phyloP scores from a whole-genome alignment of 1,284 basidiomycete genomes.

The Xanthoconium separans region DNA sequence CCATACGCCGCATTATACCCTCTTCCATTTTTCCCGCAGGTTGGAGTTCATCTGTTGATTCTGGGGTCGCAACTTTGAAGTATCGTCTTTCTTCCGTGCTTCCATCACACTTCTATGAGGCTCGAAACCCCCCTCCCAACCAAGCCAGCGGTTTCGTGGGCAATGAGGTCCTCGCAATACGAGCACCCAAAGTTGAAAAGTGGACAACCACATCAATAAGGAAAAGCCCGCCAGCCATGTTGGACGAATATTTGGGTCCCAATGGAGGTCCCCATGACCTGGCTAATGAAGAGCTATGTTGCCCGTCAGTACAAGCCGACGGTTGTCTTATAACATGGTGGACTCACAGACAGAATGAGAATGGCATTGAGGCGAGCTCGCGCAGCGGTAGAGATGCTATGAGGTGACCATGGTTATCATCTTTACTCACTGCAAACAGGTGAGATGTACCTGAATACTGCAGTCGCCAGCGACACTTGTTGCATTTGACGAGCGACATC shows the following conservation, averaged over 20 bases:
- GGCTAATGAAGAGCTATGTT: slow-evolving; percentile 52
- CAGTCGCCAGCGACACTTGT: slow-evolving; percentile 38
- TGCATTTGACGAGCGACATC: slow-evolving; percentile 47
- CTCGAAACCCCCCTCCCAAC: slow-evolving; percentile 51
- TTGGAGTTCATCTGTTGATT: neutral
- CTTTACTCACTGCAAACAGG: neutral
- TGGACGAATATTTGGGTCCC: slow-evolving; percentile 59
- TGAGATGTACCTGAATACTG: slow-evolving; percentile 36
- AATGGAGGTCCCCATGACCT: slow-evolving; percentile 65
- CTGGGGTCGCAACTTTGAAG: neutral
- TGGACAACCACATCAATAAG: slow-evolving; percentile 49
- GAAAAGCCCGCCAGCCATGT: slow-evolving; percentile 61
- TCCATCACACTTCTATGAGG: slow-evolving; percentile 32
- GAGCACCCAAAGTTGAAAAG: slow-evolving; percentile 44
- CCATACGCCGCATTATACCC: neutral
- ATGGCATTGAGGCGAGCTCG: slow-evolving; percentile 64
- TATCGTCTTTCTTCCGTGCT: neutral
- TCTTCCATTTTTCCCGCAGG: slow-evolving; percentile 9
- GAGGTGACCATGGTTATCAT: neutral
- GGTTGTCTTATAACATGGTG: neutral
- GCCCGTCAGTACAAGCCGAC: neutral
- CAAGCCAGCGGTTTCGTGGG: slow-evolving; percentile 52
- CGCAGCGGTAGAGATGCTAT: slow-evolving; percentile 53
- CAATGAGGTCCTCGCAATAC: slow-evolving; percentile 56
- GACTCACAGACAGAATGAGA: slow-evolving; percentile 52